Conservation (phyloP, 1,139 yeast genomes). For the Lodderomyces jiufengensis region DNA sequence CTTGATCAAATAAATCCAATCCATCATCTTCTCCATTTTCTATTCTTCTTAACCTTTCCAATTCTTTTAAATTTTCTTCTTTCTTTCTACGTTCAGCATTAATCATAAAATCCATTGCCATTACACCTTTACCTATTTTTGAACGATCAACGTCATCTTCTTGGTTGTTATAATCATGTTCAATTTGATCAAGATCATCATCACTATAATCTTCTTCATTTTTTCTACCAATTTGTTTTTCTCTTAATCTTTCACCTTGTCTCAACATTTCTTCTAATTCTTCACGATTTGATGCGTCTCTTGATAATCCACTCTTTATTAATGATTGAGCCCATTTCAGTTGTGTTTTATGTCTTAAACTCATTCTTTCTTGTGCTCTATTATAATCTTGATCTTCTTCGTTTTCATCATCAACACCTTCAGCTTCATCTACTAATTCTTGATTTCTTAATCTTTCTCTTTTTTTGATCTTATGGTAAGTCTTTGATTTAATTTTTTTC, state of each 20-base stretch:
- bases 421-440: conserved; percentile 64
- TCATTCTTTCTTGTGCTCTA: conserved; percentile 91
- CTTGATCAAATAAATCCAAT: conserved; percentile 32
- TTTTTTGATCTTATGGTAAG: conserved; percentile 82
- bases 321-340: conserved; percentile 89
- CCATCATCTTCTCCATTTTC: conserved; percentile 40
- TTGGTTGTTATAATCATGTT: conserved; percentile 38
- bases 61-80: conserved; percentile 50
- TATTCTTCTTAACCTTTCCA: conserved; percentile 48
- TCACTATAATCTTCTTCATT: conserved; percentile 53
- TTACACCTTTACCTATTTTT: conserved; percentile 74
- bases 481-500: conserved; percentile 90
- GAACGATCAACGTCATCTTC: conserved; percentile 33
- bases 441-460: conserved; percentile 73
- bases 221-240: conserved; percentile 68
- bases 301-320: conserved; percentile 86
- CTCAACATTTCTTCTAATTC: conserved; percentile 94
- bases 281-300: conserved; percentile 76
- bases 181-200: conserved; percentile 50
- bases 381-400: conserved; percentile 65
- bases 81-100: conserved; percentile 71
- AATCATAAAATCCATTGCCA: conserved; percentile 93
- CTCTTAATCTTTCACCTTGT: conserved; percentile 74
- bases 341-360: conserved; percentile 82
- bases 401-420: conserved; percentile 31